phyloP scores from a whole-genome alignment of 2,329 filamentous ascomycete species.

The Fusarium euwallaceae region DNA sequence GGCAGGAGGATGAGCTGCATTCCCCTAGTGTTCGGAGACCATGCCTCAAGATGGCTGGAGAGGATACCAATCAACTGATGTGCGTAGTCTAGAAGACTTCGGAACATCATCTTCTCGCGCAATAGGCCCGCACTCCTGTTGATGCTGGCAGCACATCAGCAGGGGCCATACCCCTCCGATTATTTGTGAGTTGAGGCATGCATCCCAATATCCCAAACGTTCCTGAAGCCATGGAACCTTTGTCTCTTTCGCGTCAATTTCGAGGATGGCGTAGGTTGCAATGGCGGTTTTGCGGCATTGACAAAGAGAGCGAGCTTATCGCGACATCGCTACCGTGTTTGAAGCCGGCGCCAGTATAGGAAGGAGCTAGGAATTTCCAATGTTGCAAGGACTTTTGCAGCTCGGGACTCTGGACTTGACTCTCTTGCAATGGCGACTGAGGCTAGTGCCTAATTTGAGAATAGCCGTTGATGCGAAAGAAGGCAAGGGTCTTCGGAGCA shows the following conservation, averaged over 20 bases:
- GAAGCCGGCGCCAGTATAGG: conserved; percentile 29
- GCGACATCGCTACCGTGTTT: conserved; percentile 12
- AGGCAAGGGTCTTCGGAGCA: conserved; percentile 17
- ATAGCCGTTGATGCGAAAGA: neutral
- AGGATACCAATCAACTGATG: conserved; percentile 3
- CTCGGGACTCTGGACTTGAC: neutral
- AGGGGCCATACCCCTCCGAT: neutral
- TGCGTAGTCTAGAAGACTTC: conserved; percentile 20
- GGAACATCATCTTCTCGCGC: neutral
- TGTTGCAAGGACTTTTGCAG: conserved; percentile 37
- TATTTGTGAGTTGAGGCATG: neutral
- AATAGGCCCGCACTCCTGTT: conserved; percentile 5
- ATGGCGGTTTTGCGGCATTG: neutral
- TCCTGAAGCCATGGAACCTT: conserved; percentile 11
- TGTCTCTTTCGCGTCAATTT: conserved; percentile 10
- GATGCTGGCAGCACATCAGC: neutral
- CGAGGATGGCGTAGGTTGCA: neutral
- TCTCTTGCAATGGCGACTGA: conserved; percentile 11
- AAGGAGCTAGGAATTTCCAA: conserved; percentile 30
- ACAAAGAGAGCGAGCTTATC: conserved; percentile 27
- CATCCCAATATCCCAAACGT: neutral
- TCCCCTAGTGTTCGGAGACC: neutral
- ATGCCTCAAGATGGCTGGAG: neutral
- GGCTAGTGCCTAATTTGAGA: neutral
- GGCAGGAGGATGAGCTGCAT: conserved; percentile 3